Percentiles rank a stretch among this genome's conserved stretches.
Conservation (phyloP, 768 basidiomycete genomes). For the Rhizopogon vulgaris region DNA sequence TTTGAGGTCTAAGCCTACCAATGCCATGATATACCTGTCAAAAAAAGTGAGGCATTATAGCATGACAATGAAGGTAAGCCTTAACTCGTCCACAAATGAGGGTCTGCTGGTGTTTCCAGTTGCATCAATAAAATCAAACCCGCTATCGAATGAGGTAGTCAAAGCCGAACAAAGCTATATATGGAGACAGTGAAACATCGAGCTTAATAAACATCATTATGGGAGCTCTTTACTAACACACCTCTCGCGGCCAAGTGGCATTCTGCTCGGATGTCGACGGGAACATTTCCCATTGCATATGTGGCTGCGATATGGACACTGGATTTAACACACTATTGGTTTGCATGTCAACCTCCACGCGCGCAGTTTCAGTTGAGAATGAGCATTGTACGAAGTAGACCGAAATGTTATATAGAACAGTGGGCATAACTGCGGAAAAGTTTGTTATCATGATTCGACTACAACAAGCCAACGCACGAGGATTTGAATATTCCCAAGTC, state of each 20-base stretch:
- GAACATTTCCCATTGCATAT: not conserved
- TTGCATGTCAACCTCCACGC: not conserved
- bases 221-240: not conserved
- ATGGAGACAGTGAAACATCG: not conserved
- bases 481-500: not conserved
- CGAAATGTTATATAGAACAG: not conserved
- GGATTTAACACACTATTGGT: not conserved
- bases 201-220: too few relatives aligned
- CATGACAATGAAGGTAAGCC: not conserved
- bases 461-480: too few relatives aligned
- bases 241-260: not conserved
- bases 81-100: not conserved
- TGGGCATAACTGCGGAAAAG: too few relatives aligned
- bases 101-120: not conserved
- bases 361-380: not conserved
- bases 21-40: slow-evolving; percentile 1
- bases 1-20: not conserved
- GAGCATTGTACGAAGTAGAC: not conserved
- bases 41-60: not conserved
- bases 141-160: not conserved
- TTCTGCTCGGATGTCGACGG: not conserved
- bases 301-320: not conserved
- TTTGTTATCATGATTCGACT: too few relatives aligned
- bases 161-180: not conserved
- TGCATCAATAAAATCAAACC: not conserved